These are phyloP conservation scores for Colletotrichum plurivorum DNA, from an alignment of 2,329 filamentous ascomycete genomes.

Conservation along the genomic window DNA sequence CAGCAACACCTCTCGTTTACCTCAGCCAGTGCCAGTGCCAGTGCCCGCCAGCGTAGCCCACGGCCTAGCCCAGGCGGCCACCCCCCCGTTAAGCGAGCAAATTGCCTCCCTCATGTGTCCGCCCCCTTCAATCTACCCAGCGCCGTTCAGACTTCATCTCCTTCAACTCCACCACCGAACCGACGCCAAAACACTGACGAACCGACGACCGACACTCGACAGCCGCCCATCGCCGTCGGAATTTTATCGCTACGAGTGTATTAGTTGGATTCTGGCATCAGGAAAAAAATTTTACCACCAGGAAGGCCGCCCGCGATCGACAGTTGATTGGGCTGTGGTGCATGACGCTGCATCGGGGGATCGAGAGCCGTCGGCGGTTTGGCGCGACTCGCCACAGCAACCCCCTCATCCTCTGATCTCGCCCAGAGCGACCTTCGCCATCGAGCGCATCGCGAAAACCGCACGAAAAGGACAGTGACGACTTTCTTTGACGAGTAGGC, in stretches of 20 bases:
- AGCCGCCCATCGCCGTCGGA: slow-evolving; percentile 30
- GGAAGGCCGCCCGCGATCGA: slow-evolving; percentile 27
- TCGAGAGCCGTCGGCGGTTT: slow-evolving; percentile 55
- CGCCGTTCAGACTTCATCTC: slow-evolving; percentile 42
- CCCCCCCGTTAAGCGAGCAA: slow-evolving; percentile 40
- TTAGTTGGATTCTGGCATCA: slow-evolving; percentile 27
- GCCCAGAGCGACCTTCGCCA: slow-evolving; percentile 34
- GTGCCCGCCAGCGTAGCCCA: slow-evolving; percentile 33
- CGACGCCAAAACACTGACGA: slow-evolving; percentile 37
- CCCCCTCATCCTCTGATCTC: slow-evolving; percentile 43
- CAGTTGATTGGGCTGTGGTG: slow-evolving; percentile 42
- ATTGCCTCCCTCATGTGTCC: slow-evolving; percentile 40
- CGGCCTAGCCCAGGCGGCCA: slow-evolving; percentile 35
- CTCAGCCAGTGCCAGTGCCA: slow-evolving; percentile 32
- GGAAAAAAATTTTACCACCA: slow-evolving; percentile 18
- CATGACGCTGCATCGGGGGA: slow-evolving; percentile 53
- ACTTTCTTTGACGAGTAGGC: slow-evolving; percentile 21
- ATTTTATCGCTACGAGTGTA: slow-evolving; percentile 32
- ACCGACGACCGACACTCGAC: slow-evolving; percentile 36
- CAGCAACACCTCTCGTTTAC: slow-evolving; percentile 1
- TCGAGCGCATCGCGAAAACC: slow-evolving; percentile 43
- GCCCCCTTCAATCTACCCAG: slow-evolving; percentile 42
- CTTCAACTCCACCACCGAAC: slow-evolving; percentile 40
- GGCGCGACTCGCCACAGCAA: slow-evolving; percentile 54
- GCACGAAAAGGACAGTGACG: slow-evolving; percentile 26